Evolutionary conservation across 2,329 filamentous ascomycete genomes (phyloP).

Genomic region (Pseudogymnoascus sp.): DNA sequence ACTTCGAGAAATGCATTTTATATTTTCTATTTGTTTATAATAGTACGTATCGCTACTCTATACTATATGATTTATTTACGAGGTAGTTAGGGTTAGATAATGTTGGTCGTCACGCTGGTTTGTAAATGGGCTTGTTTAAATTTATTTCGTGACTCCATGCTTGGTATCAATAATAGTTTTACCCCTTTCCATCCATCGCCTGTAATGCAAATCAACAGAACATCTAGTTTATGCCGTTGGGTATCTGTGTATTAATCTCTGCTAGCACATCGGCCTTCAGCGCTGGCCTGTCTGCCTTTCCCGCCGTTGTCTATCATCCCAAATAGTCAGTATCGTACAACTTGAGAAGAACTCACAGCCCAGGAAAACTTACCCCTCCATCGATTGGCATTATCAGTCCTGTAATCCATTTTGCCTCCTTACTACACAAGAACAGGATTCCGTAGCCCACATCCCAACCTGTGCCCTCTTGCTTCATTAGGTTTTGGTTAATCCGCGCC

Average conservation of each 20-base stretch:
- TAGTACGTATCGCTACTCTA: background rate
- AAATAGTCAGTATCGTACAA: background rate
- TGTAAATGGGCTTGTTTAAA: background rate
- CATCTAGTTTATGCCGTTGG: background rate
- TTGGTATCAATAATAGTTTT: background rate
- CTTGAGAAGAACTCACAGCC: background rate
- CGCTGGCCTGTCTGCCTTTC: constrained; percentile 25
- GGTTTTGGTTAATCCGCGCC: constrained; percentile 39
- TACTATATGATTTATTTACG: background rate
- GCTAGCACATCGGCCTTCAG: constrained; percentile 21
- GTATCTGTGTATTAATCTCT: constrained; percentile 13
- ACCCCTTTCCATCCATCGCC: background rate
- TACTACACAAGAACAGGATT: constrained; percentile 45
- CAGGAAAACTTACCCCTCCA: constrained; percentile 32
- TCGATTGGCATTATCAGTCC: constrained; percentile 43
- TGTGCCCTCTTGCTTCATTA: constrained; percentile 49
- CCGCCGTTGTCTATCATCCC: constrained; percentile 22
- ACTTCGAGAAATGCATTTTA: background rate
- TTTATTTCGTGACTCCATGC: background rate
- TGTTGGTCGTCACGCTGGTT: background rate
- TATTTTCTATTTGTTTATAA: background rate
- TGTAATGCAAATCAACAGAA: background rate
- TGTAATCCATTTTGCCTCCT: constrained; percentile 48
- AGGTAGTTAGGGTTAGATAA: background rate
- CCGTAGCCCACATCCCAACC: constrained; percentile 49